Evolutionary conservation across 2,329 filamentous ascomycete genomes (phyloP).

Genomic region (Cladosporium sp.): DNA sequence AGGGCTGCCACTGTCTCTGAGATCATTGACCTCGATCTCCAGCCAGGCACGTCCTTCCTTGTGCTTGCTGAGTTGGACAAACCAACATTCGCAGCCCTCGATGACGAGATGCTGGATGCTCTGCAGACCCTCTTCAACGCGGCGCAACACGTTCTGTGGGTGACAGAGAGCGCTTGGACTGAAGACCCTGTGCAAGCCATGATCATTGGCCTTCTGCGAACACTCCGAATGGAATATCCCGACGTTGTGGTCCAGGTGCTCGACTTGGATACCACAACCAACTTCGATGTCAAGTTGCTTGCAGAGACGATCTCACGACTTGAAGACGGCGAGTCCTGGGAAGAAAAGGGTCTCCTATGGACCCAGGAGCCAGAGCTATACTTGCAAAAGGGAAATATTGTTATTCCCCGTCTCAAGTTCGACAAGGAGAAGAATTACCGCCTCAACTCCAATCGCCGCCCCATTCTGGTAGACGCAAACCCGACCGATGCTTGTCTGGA

Average conservation of each 20-base stretch:
- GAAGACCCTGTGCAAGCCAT: background rate
- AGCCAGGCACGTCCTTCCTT: constrained; percentile 22
- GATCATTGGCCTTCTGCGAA: background rate
- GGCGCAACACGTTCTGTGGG: constrained; percentile 22
- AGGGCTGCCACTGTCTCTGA: background rate
- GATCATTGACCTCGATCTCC: background rate
- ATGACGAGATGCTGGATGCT: constrained; percentile 9
- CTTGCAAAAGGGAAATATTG: background rate
- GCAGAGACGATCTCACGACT: background rate
- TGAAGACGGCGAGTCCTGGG: background rate
- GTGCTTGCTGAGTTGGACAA: constrained; percentile 23
- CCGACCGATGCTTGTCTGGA: no score
- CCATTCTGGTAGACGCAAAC: background rate
- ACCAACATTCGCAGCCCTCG: constrained; percentile 23
- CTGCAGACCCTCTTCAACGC: constrained; percentile 21
- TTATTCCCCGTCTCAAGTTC: background rate
- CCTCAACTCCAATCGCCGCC: background rate
- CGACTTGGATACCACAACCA: background rate
- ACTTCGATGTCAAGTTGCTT: background rate
- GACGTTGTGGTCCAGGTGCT: background rate
- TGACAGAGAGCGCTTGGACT: background rate
- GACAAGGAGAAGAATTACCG: background rate
- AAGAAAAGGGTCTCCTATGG: background rate
- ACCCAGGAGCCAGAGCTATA: background rate
- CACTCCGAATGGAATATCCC: background rate